phyloP scores from a whole-genome alignment of 768 basidiomycete genomes.

The Podaxis sp. region DNA sequence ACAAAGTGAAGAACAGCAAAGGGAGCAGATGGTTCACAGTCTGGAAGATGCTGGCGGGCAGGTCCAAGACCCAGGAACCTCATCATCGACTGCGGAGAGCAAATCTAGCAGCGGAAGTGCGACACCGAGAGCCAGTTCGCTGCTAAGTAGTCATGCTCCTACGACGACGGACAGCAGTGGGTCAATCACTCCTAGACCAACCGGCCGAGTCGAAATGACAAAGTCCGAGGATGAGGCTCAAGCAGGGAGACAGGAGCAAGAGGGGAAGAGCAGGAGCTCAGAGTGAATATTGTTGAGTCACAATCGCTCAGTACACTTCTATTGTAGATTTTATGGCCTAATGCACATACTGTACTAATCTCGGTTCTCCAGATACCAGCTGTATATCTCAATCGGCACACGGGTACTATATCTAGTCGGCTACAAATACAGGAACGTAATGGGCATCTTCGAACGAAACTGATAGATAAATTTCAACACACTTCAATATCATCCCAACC shows the following conservation, averaged over 20 bases:
- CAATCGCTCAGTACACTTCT: background rate
- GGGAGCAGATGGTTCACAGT: conserved; percentile 27
- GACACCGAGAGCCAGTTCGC: background rate
- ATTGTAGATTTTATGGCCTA: background rate
- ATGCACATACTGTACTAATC: background rate
- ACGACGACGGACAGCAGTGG: background rate
- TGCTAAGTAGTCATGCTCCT: background rate
- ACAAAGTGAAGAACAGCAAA: conserved; percentile 8
- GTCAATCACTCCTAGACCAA: background rate
- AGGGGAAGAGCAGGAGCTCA: background rate
- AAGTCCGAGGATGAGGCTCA: background rate
- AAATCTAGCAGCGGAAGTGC: background rate
- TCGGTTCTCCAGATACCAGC: background rate
- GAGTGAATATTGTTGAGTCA: background rate
- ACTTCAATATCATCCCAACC: no score
- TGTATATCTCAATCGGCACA: background rate
- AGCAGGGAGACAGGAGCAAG: background rate
- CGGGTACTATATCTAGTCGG: background rate
- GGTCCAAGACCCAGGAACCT: conserved; percentile 2
- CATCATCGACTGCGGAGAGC: background rate
- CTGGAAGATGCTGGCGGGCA: conserved; percentile 22
- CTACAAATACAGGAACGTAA: background rate
- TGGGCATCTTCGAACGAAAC: no score
- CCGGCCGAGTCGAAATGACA: background rate
- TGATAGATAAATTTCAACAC: no score